Conservation (phyloP, 495 filamentous ascomycete genomes). For the Mytilinidion resinicola region DNA sequence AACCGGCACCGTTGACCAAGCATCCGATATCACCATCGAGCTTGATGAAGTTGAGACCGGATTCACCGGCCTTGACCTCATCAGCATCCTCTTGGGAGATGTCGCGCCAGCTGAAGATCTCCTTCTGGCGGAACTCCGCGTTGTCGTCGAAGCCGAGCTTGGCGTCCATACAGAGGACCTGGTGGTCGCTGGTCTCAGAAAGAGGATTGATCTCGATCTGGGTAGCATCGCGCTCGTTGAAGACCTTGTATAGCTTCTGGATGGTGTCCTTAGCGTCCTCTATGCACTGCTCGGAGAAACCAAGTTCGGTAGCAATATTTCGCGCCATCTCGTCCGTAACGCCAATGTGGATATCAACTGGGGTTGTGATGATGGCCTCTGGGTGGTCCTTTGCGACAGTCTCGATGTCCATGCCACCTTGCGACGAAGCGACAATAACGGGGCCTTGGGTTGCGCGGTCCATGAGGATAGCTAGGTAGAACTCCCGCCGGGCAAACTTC, state of each 20-base stretch:
- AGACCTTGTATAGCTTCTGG: slow-evolving; percentile 97
- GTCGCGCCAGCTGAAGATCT: slow-evolving; percentile 90
- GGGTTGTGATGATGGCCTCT: slow-evolving; percentile 86
- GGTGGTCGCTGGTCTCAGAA: slow-evolving; percentile 92
- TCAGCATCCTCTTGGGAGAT: slow-evolving; percentile 92
- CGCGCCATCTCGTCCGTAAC: slow-evolving; percentile 93
- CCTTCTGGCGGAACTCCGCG: slow-evolving; percentile 94
- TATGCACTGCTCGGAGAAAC: slow-evolving; percentile 95
- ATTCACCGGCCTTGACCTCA: slow-evolving; percentile 92
- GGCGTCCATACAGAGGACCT: slow-evolving; percentile 97
- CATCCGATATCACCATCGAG: slow-evolving; percentile 98
- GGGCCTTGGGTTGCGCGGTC: slow-evolving; percentile 86
- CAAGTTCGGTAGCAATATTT: slow-evolving; percentile 83
- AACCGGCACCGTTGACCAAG: slow-evolving; percentile 96
- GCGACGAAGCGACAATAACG: slow-evolving; percentile 93
- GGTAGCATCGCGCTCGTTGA: slow-evolving; percentile 95
- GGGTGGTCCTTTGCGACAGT: slow-evolving; percentile 95
- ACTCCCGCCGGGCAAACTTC: slow-evolving; percentile 98
- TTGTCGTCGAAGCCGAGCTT: slow-evolving; percentile 98
- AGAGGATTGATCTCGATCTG: slow-evolving; percentile 99
- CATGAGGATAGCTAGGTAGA: slow-evolving; percentile 98
- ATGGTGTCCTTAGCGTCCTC: slow-evolving; percentile 90
- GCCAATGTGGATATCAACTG: slow-evolving; percentile 87
- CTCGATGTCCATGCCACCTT: slow-evolving; percentile 99
- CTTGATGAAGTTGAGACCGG: slow-evolving; percentile 98